Conservation (phyloP, 148 eudicot genomes). For the Rheum nobile region DNA sequence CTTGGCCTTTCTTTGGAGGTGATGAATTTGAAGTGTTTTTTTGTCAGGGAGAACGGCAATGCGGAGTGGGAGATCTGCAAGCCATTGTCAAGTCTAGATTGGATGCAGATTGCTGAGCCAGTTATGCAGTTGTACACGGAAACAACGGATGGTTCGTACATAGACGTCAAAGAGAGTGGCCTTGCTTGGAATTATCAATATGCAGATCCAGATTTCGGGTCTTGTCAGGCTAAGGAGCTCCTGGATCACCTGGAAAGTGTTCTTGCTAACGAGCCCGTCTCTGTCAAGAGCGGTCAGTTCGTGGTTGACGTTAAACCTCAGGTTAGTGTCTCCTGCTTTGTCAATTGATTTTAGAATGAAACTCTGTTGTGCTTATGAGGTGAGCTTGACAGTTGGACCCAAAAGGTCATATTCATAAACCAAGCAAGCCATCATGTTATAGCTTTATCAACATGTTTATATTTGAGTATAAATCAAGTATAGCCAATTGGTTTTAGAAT, state of each 20-base stretch:
- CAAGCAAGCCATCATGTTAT: not conserved
- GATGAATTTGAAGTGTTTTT: not conserved
- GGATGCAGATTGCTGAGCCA: constrained; percentile 61
- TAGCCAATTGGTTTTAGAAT: no score
- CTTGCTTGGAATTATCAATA: constrained; percentile 47
- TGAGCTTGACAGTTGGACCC: no score
- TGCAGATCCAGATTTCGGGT: constrained; percentile 53
- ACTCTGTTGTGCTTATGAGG: no score
- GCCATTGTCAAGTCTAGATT: constrained; percentile 29
- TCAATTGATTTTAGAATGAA: no score
- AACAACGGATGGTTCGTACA: constrained; percentile 53
- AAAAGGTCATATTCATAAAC: not conserved
- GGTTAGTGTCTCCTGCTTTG: constrained; percentile 17
- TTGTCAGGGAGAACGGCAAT: constrained; percentile 29
- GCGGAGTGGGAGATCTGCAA: constrained; percentile 50
- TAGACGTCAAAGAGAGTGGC: constrained; percentile 42
- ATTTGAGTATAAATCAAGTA: no score
- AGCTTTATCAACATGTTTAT: not conserved
- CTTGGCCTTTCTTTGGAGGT: not conserved
- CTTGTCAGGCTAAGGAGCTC: constrained; percentile 57
- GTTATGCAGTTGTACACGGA: constrained; percentile 47
- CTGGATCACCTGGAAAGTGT: constrained; percentile 56
- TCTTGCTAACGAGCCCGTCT: constrained; percentile 52
- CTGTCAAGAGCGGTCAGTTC: constrained; percentile 49
- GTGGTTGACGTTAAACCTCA: constrained; percentile 53